Percentiles rank a stretch among this genome's conserved stretches.
These are phyloP conservation scores for Lagenaria siceraria DNA, from an alignment of 306 rosid species.

Conservation along the genomic window DNA sequence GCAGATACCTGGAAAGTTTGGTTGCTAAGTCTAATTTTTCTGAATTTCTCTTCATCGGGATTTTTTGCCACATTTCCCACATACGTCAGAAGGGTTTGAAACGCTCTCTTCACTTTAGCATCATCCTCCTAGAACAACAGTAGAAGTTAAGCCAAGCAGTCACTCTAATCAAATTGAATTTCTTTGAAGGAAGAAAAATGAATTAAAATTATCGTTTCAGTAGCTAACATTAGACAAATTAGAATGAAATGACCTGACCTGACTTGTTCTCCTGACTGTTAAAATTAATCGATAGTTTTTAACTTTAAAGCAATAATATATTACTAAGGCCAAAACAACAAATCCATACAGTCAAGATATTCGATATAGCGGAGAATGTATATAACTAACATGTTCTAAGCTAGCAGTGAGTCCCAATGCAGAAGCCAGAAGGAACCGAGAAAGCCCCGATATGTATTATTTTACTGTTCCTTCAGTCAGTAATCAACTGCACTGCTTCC, in stretches of 20 bases:
- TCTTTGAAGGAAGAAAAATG: neutral
- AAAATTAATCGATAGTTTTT: neutral
- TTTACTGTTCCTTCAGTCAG: neutral
- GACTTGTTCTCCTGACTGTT: neutral
- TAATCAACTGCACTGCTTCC: neutral
- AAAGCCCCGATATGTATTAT: neutral
- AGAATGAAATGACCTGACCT: neutral
- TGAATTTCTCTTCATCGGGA: slow-evolving; percentile 84
- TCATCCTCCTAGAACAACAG: slow-evolving; percentile 53
- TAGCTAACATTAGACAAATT: neutral
- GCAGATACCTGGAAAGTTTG: slow-evolving; percentile 64
- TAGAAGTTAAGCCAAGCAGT: neutral
- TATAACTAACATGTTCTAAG: neutral
- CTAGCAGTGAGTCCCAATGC: neutral
- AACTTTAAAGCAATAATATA: neutral
- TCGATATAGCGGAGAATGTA: neutral
- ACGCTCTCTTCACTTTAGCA: slow-evolving; percentile 68
- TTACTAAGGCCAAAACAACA: neutral
- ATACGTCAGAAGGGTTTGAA: slow-evolving; percentile 76
- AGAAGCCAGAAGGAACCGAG: neutral
- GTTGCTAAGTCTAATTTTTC: slow-evolving; percentile 71
- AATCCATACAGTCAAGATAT: neutral
- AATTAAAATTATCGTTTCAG: neutral
- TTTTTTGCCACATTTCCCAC: slow-evolving; percentile 69
- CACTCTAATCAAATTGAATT: neutral